A percentile compares a stretch with the other conserved stretches of the same genome.
Conservation (phyloP, 1,284 basidiomycete species). For the Farysia itapuensis region DNA sequence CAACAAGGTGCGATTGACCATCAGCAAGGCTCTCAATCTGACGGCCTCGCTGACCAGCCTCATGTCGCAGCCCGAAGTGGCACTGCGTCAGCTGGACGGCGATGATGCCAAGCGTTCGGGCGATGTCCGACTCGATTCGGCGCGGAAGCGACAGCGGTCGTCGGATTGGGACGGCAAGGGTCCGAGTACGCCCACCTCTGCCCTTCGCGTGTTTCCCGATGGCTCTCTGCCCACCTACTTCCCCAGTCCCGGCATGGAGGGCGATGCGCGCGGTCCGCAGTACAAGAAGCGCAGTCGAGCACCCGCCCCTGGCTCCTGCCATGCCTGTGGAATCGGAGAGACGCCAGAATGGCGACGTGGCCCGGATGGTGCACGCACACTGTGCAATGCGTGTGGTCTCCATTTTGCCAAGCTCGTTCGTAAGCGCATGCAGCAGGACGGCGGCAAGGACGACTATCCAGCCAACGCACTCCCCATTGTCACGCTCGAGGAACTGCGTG, state of each 20-base stretch:
- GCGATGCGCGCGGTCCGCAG: slow-evolving; percentile 36
- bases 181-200: slow-evolving; percentile 13
- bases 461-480: slow-evolving; percentile 20
- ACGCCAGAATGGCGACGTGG: slow-evolving; percentile 58
- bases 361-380: slow-evolving; percentile 54
- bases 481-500: slow-evolving; percentile 47
- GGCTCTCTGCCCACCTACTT: slow-evolving; percentile 32
- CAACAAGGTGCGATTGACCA: slow-evolving; percentile 33
- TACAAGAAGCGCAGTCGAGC: slow-evolving; percentile 58
- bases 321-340: slow-evolving; percentile 48
- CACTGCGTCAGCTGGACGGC: slow-evolving; percentile 27
- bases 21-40: slow-evolving; percentile 41
- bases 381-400: slow-evolving; percentile 58
- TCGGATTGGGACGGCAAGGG: slow-evolving; percentile 27
- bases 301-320: slow-evolving; percentile 52
- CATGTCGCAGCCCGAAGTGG: slow-evolving; percentile 34
- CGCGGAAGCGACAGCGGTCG: slow-evolving; percentile 35
- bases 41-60: slow-evolving; percentile 43
- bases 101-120: slow-evolving; percentile 28
- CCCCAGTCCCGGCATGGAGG: slow-evolving; percentile 26
- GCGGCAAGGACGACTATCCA: slow-evolving; percentile 22
- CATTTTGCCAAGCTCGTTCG: slow-evolving; percentile 50
- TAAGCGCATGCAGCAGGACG: slow-evolving; percentile 39
- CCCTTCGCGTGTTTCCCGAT: slow-evolving; percentile 22
- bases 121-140: slow-evolving; percentile 32